Conservation (phyloP, 1,139 yeast species). For the Lodderomyces parapsilosis region DNA sequence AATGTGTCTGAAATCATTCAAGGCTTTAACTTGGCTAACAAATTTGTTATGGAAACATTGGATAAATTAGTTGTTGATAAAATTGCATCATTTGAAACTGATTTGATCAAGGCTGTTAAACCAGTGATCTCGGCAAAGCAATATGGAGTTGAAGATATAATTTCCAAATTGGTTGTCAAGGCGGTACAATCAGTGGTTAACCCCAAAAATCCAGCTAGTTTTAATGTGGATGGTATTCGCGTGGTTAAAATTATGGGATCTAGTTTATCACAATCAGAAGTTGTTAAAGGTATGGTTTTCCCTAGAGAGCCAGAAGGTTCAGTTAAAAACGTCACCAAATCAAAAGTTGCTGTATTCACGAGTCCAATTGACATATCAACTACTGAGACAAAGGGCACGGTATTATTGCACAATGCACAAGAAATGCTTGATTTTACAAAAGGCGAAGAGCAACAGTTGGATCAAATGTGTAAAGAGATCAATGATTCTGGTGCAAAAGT, state of each 20-base stretch:
- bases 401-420: slow-evolving; percentile 88
- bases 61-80: slow-evolving; percentile 64
- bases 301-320: slow-evolving; percentile 95
- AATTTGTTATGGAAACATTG: slow-evolving; percentile 66
- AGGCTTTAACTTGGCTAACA: slow-evolving; percentile 83
- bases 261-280: slow-evolving; percentile 68
- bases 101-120: slow-evolving; percentile 68
- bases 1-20: slow-evolving; percentile 88
- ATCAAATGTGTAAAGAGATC: slow-evolving; percentile 80
- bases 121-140: slow-evolving; percentile 95
- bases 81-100: slow-evolving; percentile 54
- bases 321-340: slow-evolving; percentile 62
- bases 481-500: slow-evolving; percentile 83
- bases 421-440: slow-evolving; percentile 95
- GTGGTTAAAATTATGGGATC: slow-evolving; percentile 98
- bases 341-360: slow-evolving; percentile 90
- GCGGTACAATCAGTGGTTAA: slow-evolving; percentile 76
- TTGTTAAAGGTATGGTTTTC: slow-evolving; percentile 96
- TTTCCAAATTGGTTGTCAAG: slow-evolving; percentile 79
- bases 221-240: slow-evolving; percentile 90
- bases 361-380: slow-evolving; percentile 93
- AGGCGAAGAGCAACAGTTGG: slow-evolving; percentile 95
- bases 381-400: slow-evolving; percentile 97
- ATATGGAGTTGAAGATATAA: slow-evolving; percentile 78
- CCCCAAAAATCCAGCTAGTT: slow-evolving; percentile 59